Base-by-base conservation (phyloP, 2,329 filamentous ascomycete species). In the Diaporthe amygdali region DNA sequence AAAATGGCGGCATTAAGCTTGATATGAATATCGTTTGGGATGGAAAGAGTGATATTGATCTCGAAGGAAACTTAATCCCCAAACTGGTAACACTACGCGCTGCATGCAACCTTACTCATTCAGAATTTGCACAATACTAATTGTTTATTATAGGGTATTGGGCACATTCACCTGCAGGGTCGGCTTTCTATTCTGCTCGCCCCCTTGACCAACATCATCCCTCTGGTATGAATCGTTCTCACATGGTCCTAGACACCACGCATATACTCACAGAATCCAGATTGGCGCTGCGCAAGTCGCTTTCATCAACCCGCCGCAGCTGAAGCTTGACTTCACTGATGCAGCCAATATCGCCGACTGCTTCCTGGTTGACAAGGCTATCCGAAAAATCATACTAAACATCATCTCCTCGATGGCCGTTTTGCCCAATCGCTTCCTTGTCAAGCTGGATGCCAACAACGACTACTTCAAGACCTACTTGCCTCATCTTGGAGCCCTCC, bases 401-500 rank as follows among this genome's bases (percentile, higher is more conserved):
- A 83, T 86, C 74, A 83, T 87, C 69, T 76, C 77, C 14, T 79
- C 80, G 71, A 85, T 86, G 82, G 80, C 80, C 6, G 83, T 85
- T 5, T 81, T 87, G 14, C 85, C 85, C 10, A 87, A 87, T 75
- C 84, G 85, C 56, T 85, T 82, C 77, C 80, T 86, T 15, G 81
- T 86, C 75, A 86, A 86, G 76, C 79, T 87, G 9, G 83, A 85
- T 74, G 70, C 76, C 71, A 81, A 79, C 71, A 84, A 81, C 75
- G 84, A 86, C 78, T 86, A 82, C 76, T 86, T 86, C 81, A 82
- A 82, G 76, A 84, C 84, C 0, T 85, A 84, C 77, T 80, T 84
- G 56, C 82, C 80, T 20, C 82, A 82, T 27, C 74, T 81, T 6
- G 85, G 85, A 54, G 77, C 83, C 7, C 73, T 86, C 12, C 84